Evolutionary conservation across 441 rosid species (phyloP), one percentile per base, ranked within the genome.

Genomic region (Gossypium schwendimanii): DNA sequence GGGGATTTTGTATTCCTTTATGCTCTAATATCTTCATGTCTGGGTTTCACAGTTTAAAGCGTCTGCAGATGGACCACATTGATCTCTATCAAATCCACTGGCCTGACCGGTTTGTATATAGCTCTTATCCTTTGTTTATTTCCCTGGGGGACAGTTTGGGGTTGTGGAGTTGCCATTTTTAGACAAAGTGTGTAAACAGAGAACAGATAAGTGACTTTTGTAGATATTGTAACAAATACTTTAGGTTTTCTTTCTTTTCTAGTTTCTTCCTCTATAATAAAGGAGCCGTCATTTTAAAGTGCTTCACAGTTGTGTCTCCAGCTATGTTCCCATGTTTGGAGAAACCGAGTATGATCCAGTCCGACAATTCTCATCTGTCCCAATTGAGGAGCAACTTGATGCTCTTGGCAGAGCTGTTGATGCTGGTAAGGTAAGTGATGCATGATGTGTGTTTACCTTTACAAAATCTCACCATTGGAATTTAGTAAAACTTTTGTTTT

Each of bases 41-140:
- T 26, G 62, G 18, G 73, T 73, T 68, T 58, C 82, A 77, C 88
- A 84, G 91, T 73, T 82, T 86, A 65, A 65, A 31, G 73, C 80
- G 87, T 74, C 70, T 84, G 82, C 79, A 78, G 69, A 70, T 76
- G 26, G 89, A 87, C 77, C 83, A 83, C 81, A 85, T 89, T 21
- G 93, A 87, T 76, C 87, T 85, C 53, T 85, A 82, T 80, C 91
- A 87, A 81, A 82, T 89, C 67, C 93, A 87, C 65, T 85, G 91
- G 91, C 89, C 91, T 76, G 93, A 87, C 75, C 89, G 91, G 93
- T 89, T 85, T 87, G 89, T 87, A 84, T 80, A 88, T 81, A 20
- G 45, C 69, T 52, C 78, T 61, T 65, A 26, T 65, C 70, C 12
- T 71, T 78, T 55, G 20, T 76, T 64, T 73, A 8, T 41, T 53